phyloP scores from a whole-genome alignment of 768 basidiomycete genomes.

The Rhodotorula sphaerocarpa region DNA sequence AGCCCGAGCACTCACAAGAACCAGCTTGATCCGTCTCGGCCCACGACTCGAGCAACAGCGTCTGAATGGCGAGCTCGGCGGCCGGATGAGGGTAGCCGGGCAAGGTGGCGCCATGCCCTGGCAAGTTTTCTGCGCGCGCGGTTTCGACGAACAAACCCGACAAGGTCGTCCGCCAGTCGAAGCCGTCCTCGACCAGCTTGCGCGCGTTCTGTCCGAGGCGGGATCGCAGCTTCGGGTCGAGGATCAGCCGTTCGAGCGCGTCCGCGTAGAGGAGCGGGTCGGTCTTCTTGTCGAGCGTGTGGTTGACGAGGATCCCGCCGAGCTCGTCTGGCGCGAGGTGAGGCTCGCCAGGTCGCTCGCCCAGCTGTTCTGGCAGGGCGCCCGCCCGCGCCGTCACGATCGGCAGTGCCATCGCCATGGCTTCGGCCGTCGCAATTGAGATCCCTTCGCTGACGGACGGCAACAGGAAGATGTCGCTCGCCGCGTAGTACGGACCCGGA shows the following conservation, averaged over 20 bases:
- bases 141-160: slow-evolving; percentile 17
- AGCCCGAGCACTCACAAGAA: slow-evolving; percentile 1
- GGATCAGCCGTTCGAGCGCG: slow-evolving; percentile 10
- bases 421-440: slow-evolving; percentile 34
- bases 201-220: slow-evolving; percentile 17
- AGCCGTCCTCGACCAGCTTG: slow-evolving; percentile 23
- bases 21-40: slow-evolving; percentile 11
- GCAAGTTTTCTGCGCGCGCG: slow-evolving; percentile 5
- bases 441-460: slow-evolving; percentile 35
- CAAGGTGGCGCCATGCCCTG: neutral
- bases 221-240: neutral
- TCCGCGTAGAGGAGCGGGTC: slow-evolving; percentile 19
- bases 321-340: neutral
- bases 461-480: slow-evolving; percentile 33
- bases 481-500: slow-evolving; percentile 4
- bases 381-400: slow-evolving; percentile 31
- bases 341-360: neutral
- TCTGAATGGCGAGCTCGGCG: slow-evolving; percentile 20
- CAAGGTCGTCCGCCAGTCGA: slow-evolving; percentile 27
- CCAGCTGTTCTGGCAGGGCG: slow-evolving; percentile 34
- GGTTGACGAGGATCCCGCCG: slow-evolving; percentile 21
- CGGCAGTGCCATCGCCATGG: slow-evolving; percentile 36
- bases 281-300: slow-evolving; percentile 13
- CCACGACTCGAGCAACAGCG: slow-evolving; percentile 18
- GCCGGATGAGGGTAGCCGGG: slow-evolving; percentile 23